Conservation (phyloP, 805 yeast species). For the Maudiozyma serrabonitensis region DNA sequence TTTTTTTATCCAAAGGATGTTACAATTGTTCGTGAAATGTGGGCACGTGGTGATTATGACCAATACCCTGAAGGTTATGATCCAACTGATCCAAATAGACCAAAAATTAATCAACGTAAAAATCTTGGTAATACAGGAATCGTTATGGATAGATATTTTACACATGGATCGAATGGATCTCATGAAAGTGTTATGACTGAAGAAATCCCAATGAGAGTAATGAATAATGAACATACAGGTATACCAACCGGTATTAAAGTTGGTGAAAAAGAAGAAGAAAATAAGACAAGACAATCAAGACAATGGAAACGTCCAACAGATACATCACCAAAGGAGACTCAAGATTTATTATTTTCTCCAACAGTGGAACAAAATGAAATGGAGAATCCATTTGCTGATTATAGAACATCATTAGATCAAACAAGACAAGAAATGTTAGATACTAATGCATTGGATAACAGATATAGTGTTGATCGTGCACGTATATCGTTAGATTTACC, state of each 20-base stretch:
- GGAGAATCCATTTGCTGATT: not conserved
- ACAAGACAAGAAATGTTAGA: slow-evolving; percentile 32
- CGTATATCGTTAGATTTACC: slow-evolving; percentile 34
- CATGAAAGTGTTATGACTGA: slow-evolving; percentile 29
- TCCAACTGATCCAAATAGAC: slow-evolving; percentile 69
- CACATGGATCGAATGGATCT: slow-evolving; percentile 6
- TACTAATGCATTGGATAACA: slow-evolving; percentile 29
- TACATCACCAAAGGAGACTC: slow-evolving; percentile 21
- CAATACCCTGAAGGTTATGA: slow-evolving; percentile 61
- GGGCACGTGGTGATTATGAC: slow-evolving; percentile 53
- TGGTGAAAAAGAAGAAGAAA: not conserved
- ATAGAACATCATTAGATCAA: slow-evolving; percentile 31
- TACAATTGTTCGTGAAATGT: slow-evolving; percentile 68
- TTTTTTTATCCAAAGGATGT: slow-evolving; percentile 53
- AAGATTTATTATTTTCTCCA: slow-evolving; percentile 20
- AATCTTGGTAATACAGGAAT: not conserved
- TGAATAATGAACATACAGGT: slow-evolving; percentile 17
- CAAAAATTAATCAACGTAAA: slow-evolving; percentile 34
- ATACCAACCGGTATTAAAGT: slow-evolving; percentile 19
- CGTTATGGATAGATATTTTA: not conserved
- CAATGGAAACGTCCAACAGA: slow-evolving; percentile 7
- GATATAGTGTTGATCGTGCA: slow-evolving; percentile 33
- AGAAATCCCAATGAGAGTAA: slow-evolving; percentile 31
- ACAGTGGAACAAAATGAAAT: not conserved
- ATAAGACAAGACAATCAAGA: not conserved